A percentile compares a stretch with the other conserved stretches of the same genome.
Conservation (phyloP, 2,329 filamentous ascomycete species). For the Aspergillus flavus region DNA sequence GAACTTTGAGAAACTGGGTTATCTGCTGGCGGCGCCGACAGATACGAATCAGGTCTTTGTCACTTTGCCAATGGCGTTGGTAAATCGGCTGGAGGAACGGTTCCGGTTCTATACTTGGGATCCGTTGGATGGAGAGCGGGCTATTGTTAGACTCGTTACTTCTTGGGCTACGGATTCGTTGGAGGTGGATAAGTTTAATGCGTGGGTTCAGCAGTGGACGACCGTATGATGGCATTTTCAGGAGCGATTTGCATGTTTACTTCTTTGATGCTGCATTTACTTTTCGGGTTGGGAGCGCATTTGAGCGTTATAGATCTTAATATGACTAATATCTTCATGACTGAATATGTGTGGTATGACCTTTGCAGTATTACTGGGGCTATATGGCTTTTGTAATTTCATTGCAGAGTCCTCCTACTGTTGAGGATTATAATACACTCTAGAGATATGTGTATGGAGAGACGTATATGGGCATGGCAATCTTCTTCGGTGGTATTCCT, state of each 20-base stretch:
- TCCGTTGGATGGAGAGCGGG: slow-evolving; percentile 40
- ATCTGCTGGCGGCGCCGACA: slow-evolving; percentile 46
- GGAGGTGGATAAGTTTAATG: slow-evolving; percentile 45
- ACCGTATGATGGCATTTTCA: background rate
- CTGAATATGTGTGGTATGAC: background rate
- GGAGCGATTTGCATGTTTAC: background rate
- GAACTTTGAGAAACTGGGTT: slow-evolving; percentile 48
- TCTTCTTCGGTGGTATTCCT: too few relatives aligned
- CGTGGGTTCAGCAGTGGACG: slow-evolving; percentile 32
- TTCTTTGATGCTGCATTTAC: background rate
- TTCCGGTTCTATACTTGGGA: slow-evolving; percentile 56
- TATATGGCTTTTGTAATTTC: too few relatives aligned
- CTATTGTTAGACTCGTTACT: slow-evolving; percentile 51
- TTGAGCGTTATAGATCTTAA: background rate
- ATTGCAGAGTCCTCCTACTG: too few relatives aligned
- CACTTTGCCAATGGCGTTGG: slow-evolving; percentile 43
- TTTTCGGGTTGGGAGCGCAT: background rate
- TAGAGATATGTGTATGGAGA: background rate
- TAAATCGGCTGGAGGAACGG: slow-evolving; percentile 44
- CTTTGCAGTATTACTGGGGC: background rate
- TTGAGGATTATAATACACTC: too few relatives aligned
- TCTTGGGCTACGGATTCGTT: slow-evolving; percentile 54
- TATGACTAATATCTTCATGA: background rate
- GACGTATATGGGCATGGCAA: too few relatives aligned
- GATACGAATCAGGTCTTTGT: slow-evolving; percentile 59